A percentile compares a stretch with the other conserved stretches of the same genome.
These are phyloP conservation scores for Cladosporium velox DNA, from an alignment of 2,329 filamentous ascomycete genomes.

Conservation along the genomic window DNA sequence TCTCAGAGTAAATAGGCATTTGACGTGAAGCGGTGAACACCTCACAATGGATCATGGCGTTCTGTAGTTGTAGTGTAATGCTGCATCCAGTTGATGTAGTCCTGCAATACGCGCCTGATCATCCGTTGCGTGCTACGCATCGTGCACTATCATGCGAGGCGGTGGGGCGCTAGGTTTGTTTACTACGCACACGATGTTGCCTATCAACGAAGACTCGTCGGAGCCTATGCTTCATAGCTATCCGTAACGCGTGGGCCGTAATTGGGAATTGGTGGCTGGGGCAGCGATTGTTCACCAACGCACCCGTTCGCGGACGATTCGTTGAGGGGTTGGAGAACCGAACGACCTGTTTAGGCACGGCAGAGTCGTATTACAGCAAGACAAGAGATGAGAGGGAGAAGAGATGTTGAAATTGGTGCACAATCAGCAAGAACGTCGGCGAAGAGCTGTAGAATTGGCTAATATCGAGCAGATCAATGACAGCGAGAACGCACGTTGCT, in stretches of 20 bases:
- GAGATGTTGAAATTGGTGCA: constrained; percentile 29
- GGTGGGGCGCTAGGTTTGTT: too few species aligned
- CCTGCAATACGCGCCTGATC: too few species aligned
- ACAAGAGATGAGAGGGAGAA: constrained; percentile 26
- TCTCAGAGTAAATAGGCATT: too few species aligned
- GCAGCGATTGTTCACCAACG: constrained; percentile 18
- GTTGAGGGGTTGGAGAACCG: neutral
- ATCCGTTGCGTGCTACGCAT: too few species aligned
- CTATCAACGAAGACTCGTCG: too few species aligned
- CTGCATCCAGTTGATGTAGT: too few species aligned
- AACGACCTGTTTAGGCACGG: neutral
- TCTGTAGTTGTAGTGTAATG: too few species aligned
- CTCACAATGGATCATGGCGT: too few species aligned
- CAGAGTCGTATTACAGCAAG: constrained; percentile 25
- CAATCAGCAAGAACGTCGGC: constrained; percentile 25
- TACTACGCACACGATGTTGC: too few species aligned
- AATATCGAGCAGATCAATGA: constrained; percentile 28
- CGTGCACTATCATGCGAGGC: too few species aligned
- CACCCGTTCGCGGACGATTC: constrained; percentile 5
- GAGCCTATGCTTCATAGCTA: neutral
- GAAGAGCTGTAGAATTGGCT: constrained; percentile 26
- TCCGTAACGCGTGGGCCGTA: constrained; percentile 13
- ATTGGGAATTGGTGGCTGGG: constrained; percentile 22
- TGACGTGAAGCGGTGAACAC: too few species aligned
- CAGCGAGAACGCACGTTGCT: constrained; percentile 17